Conservation (phyloP, 2,329 filamentous ascomycete species). For the Calycina herbarum region DNA sequence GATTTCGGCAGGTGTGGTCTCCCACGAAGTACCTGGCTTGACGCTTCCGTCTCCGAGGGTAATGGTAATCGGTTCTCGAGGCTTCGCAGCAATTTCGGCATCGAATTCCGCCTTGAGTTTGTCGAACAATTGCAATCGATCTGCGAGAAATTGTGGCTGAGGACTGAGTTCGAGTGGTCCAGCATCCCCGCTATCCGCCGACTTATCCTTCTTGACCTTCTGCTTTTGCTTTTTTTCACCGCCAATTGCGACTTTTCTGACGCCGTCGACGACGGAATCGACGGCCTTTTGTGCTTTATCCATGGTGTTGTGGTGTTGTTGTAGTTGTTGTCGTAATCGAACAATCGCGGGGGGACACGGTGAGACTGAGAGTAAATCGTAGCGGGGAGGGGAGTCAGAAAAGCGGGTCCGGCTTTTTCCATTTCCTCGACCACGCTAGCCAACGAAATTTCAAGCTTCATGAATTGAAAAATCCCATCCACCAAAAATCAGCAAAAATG, state of each 20-base stretch:
- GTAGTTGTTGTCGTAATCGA: background rate
- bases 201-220: slow-evolving; percentile 50
- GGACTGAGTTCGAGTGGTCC: slow-evolving; percentile 50
- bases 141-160: slow-evolving; percentile 75
- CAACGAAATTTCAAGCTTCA: slow-evolving; percentile 17
- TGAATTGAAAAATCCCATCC: slow-evolving; percentile 20
- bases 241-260: slow-evolving; percentile 60
- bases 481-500: slow-evolving; percentile 43
- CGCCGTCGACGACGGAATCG: slow-evolving; percentile 53
- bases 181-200: slow-evolving; percentile 45
- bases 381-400: background rate
- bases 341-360: background rate
- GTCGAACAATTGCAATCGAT: slow-evolving; percentile 85
- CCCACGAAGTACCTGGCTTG: slow-evolving; percentile 78
- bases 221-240: slow-evolving; percentile 38
- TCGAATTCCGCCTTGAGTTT: slow-evolving; percentile 82
- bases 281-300: slow-evolving; percentile 50
- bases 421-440: background rate
- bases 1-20: slow-evolving; percentile 83
- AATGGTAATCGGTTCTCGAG: slow-evolving; percentile 72
- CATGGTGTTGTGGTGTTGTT: slow-evolving; percentile 41
- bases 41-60: slow-evolving; percentile 71
- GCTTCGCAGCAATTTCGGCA: slow-evolving; percentile 69
- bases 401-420: slow-evolving; percentile 4
- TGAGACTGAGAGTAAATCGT: background rate